Evolutionary conservation across 345 rosid species (phyloP), one percentile per base, ranked within the genome.

Genomic region (Dimocarpus longan): DNA sequence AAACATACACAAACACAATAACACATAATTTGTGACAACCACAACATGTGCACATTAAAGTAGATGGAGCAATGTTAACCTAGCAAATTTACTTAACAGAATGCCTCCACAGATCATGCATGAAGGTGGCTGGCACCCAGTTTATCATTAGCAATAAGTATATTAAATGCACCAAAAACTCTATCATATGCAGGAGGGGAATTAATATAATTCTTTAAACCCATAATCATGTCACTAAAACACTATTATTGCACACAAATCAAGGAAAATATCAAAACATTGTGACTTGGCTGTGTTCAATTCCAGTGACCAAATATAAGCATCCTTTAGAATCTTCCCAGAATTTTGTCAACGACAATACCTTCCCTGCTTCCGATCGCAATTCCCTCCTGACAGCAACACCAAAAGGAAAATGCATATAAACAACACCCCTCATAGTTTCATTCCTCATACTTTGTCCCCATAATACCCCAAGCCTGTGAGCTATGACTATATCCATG

Each of bases 91-190:
- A 65, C 18, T 18, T 37, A 1, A 42, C 2, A 4, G 62, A 10
- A 50, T n/a, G 26, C 59, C 59, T 44, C 59, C 69, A 11, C 18
- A 40, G 59, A 57, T 21, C 16, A 57, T 12, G 52, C 66, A 63
- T 13, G 28, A 24, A 37, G 15, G 57, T 1, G 19, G 39, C 18
- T 1, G 19, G 39, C 18, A 10, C 26, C 8, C 56, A 26, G 69
- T 74, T 63, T 62, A 32, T 62, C 22, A 59, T 28, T 15, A 68
- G 21, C 48, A 68, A 74, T 64, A 43, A 46, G 59, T 44, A 64
- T 16, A 74, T 28, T 43, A 10, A 63, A 63, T 54, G 11, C 26
- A 63, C 57, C 42, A n/a, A 57, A 59, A 73, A 32, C 42, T 50
- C 8, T 54, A 70, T 52, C 39, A n/a, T 21, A 7, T 7, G 8